Percentiles rank a stretch among this genome's conserved stretches.
Evolutionary conservation across 768 basidiomycete genomes (phyloP).

Genomic region (Tricholoma terreum): DNA sequence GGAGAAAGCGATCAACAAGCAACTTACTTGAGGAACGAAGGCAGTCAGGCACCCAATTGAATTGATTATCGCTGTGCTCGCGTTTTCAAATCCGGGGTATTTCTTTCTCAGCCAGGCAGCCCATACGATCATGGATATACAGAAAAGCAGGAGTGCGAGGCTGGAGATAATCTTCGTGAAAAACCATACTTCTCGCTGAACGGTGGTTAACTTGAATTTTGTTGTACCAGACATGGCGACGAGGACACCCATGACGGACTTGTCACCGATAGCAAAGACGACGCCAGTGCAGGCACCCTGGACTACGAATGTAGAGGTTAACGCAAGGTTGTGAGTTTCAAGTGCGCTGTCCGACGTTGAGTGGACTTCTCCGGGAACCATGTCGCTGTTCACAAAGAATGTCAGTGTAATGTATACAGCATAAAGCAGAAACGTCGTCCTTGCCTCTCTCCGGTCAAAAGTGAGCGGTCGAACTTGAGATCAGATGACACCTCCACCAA

Average conservation of each 20-base stretch:
- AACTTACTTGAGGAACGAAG: neutral
- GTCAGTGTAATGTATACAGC: too few species aligned
- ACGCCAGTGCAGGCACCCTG: neutral
- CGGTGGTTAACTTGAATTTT: neutral
- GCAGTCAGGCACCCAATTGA: neutral
- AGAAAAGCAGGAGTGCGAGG: constrained; percentile 12
- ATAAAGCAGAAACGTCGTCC: too few species aligned
- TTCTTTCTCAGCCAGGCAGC: neutral
- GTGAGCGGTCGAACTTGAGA: constrained; percentile 57
- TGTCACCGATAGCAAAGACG: neutral
- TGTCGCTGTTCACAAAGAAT: neutral
- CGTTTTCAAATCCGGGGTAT: neutral
- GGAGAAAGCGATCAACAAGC: too few species aligned
- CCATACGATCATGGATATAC: neutral
- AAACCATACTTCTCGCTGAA: constrained; percentile 39
- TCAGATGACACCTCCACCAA: constrained; percentile 58
- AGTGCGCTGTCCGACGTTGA: constrained; percentile 35
- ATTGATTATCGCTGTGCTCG: neutral
- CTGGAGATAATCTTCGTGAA: constrained; percentile 42
- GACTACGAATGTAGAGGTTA: neutral
- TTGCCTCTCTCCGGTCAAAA: constrained; percentile 62
- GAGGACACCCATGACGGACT: neutral
- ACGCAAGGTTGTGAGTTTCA: constrained; percentile 18
- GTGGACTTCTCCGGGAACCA: constrained; percentile 21
- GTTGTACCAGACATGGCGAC: neutral